Percentiles rank a stretch among this genome's conserved stretches.
Evolutionary conservation across 495 filamentous ascomycete genomes (phyloP).

Genomic region (Sordaria brevicollis): DNA sequence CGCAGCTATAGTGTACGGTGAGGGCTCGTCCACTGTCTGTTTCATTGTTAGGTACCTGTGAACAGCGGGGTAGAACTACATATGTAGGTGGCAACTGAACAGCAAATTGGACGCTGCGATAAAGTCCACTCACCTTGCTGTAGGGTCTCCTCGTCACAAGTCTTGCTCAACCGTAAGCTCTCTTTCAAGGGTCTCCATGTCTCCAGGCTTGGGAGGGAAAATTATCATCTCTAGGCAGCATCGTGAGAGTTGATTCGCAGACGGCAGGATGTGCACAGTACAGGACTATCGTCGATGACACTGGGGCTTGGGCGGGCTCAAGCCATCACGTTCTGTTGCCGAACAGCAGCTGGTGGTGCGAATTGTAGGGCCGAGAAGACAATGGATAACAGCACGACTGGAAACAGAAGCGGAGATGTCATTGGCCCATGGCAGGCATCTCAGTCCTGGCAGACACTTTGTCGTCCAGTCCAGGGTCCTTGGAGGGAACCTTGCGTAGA

Average conservation of each 20-base stretch:
- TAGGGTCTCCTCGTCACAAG: background rate
- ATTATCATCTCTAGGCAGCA: background rate
- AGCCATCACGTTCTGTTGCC: background rate
- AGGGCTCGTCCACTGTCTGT: conserved; percentile 1
- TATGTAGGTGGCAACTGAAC: background rate
- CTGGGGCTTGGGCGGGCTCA: background rate
- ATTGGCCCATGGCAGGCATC: background rate
- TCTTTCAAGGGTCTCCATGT: background rate
- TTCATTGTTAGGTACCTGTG: background rate
- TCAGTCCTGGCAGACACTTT: background rate
- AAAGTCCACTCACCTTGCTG: background rate
- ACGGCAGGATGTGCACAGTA: background rate
- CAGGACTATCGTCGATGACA: background rate
- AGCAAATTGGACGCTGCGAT: background rate
- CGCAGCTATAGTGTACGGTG: background rate
- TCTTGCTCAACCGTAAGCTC: background rate
- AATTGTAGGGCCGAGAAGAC: background rate
- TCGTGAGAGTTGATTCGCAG: background rate
- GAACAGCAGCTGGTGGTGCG: background rate
- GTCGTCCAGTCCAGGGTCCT: background rate
- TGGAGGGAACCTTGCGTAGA: background rate
- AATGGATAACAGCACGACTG: background rate
- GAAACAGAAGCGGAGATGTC: background rate
- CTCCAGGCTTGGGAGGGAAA: background rate
- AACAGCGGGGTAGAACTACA: background rate